Percentiles rank a stretch among this genome's conserved stretches.
These are phyloP conservation scores for Pseudocercospora fuligena DNA, from an alignment of 2,329 filamentous ascomycete species.

Conservation along the genomic window DNA sequence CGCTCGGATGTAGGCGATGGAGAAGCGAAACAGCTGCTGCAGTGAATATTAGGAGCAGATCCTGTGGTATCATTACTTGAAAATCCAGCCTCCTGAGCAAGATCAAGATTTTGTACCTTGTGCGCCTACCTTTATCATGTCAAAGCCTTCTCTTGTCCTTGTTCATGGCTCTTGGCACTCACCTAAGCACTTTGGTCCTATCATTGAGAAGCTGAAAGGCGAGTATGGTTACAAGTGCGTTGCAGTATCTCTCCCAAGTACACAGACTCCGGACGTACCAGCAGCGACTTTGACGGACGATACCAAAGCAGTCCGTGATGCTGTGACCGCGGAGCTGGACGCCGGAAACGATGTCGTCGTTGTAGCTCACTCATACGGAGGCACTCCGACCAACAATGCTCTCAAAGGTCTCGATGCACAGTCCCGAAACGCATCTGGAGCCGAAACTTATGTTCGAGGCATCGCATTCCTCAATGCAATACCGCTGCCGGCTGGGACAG, in stretches of 20 bases:
- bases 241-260: constrained; percentile 26
- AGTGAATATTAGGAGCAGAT: too few species aligned
- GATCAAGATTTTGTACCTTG: too few species aligned
- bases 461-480: constrained; percentile 25
- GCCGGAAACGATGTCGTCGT: constrained; percentile 35
- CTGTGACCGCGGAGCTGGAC: constrained; percentile 21
- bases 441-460: constrained; percentile 21
- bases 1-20: too few species aligned
- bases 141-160: constrained; percentile 32
- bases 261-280: constrained; percentile 20
- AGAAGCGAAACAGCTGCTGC: too few species aligned
- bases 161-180: constrained; percentile 37
- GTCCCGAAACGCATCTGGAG: constrained; percentile 10
- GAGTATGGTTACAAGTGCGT: constrained; percentile 28
- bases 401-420: constrained; percentile 24
- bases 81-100: too few species aligned
- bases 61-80: too few species aligned
- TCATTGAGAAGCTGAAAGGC: constrained; percentile 20
- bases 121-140: not conserved
- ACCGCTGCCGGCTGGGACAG: constrained; percentile 9
- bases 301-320: constrained; percentile 25
- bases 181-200: constrained; percentile 25
- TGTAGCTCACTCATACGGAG: constrained; percentile 38
- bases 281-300: constrained; percentile 22
- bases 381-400: constrained; percentile 32